Evolutionary conservation across 2,329 filamentous ascomycete species (phyloP), one percentile per base, ranked within the genome.

Genomic region (Talaromyces sp.): DNA sequence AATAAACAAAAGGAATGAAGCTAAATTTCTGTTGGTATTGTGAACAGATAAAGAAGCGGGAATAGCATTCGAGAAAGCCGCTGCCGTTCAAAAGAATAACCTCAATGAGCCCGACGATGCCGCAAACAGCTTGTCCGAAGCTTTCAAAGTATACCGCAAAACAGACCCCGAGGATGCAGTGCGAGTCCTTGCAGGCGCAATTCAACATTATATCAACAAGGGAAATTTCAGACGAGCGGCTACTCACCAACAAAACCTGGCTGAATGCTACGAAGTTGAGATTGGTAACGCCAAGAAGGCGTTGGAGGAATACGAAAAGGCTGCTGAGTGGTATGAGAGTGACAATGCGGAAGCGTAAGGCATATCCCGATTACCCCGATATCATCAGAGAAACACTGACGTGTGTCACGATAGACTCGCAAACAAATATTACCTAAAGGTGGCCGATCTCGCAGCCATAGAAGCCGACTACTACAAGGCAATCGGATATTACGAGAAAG

Each of bases 101-200:
- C 85, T 98, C 60, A 96, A 93, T 75, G 93, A 98, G 75, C 91
- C 90, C 48, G 92, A 96, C 76, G 95, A 98, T 75, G 92, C 93
- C 57, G 93, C 94, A 68, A 96, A 96, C 79, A 90, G 90, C 57
- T 82, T 93, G 67, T 87, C 90, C 73, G 93, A 98, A 77, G 95
- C 95, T 61, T 98, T 93, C 85, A 97, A 98, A 83, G 90, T 92
- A 66, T 98, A 97, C 82, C 87, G 90, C 72, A 96, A 93, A 79
- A 88, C 90, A 62, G 88, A 91, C 72, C 93, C 93, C 22, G 84
- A 92, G 74, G 90, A 94, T 72, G 94, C 93, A 16, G 91, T 90
- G 50, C 84, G 91, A 67, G 93, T 91, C 73, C 82, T 97, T 64
- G 87, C 92, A 69, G 82, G 88, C 69, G 90, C 93, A 47, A 92